phyloP scores from a whole-genome alignment of 108 stramenopile genomes.

The Cyclotella choctawhatcheeana region DNA sequence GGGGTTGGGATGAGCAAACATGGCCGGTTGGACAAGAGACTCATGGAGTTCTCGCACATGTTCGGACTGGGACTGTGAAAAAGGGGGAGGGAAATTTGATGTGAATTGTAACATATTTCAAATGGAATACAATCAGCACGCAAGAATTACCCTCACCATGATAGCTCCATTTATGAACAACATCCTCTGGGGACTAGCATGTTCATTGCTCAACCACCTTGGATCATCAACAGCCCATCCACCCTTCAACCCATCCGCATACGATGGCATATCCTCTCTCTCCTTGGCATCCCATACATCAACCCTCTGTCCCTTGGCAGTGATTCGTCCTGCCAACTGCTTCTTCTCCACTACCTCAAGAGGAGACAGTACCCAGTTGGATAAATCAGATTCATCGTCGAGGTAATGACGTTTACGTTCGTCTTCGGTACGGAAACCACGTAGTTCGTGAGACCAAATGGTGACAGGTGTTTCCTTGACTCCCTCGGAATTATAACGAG shows the following conservation, averaged over 20 bases:
- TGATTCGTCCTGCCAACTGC: conserved; percentile 43
- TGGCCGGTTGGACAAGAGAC: conserved; percentile 91
- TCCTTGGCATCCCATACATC: conserved; percentile 86
- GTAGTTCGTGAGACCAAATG: conserved; percentile 79
- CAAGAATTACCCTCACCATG: conserved; percentile 25
- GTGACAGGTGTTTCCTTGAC: conserved; percentile 50
- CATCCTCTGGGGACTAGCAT: conserved; percentile 62
- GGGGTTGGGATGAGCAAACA: conserved; percentile 88
- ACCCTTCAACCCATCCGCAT: conserved; percentile 67
- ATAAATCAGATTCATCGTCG: conserved; percentile 62
- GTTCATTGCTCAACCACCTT: conserved; percentile 67
- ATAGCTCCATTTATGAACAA: conserved; percentile 80
- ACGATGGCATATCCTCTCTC: conserved; percentile 67
- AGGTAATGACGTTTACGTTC: conserved; percentile 42
- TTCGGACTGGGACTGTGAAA: conserved; percentile 49
- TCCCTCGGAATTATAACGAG: conserved; percentile 43
- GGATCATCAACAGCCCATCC: conserved; percentile 76
- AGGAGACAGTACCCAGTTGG: conserved; percentile 58
- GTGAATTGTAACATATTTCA: no score
- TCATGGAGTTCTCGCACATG: conserved; percentile 88
- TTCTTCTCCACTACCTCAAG: conserved; percentile 64
- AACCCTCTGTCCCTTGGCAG: conserved; percentile 60
- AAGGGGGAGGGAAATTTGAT: no score
- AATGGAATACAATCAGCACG: not conserved
- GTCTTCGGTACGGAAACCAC: conserved; percentile 78